A percentile compares a stretch with the other conserved stretches of the same genome.
Evolutionary conservation across 2,329 filamentous ascomycete genomes (phyloP).

Genomic region (Fusarium foetens): DNA sequence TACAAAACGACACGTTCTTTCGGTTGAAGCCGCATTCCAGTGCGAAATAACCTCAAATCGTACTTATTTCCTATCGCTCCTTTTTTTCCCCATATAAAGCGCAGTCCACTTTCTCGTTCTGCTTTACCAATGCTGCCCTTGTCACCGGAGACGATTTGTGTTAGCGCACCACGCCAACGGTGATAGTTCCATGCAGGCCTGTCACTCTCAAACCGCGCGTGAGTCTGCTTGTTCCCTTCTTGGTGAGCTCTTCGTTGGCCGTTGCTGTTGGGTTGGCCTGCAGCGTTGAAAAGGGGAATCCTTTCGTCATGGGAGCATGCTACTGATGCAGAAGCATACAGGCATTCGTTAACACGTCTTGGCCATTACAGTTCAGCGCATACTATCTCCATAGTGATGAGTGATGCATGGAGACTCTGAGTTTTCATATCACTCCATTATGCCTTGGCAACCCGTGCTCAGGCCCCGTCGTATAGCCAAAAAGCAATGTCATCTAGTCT

Average conservation of each 20-base stretch:
- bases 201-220: constrained; percentile 19
- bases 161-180: constrained; percentile 27
- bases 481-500: background rate
- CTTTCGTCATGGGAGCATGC: background rate
- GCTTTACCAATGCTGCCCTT: background rate
- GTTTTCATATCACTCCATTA: background rate
- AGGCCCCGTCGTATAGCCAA: background rate
- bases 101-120: constrained; percentile 1
- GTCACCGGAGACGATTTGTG: constrained; percentile 15
- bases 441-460: background rate
- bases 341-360: background rate
- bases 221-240: background rate
- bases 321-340: background rate
- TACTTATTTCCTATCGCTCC: background rate
- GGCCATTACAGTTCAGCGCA: background rate
- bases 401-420: background rate
- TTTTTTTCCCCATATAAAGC: background rate
- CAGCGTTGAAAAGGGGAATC: background rate
- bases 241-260: background rate
- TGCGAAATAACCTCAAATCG: constrained; percentile 5
- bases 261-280: background rate
- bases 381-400: background rate
- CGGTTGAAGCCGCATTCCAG: constrained; percentile 16
- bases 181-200: constrained; percentile 28
- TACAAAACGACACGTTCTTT: background rate